phyloP scores from a whole-genome alignment of 75 land plant species.

The Selaginella tamariscina region DNA sequence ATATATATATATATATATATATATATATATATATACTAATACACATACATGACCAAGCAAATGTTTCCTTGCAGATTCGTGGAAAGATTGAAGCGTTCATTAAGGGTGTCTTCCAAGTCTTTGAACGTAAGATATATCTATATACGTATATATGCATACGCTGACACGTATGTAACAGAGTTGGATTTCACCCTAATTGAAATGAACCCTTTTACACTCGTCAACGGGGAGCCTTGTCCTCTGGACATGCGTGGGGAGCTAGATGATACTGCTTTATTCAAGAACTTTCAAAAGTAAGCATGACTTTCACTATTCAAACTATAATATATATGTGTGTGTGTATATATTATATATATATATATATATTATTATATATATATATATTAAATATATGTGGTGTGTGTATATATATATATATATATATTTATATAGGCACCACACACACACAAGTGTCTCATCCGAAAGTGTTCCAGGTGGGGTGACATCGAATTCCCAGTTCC shows the following conservation, averaged over 20 bases:
- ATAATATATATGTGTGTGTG: background rate
- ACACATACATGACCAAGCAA: background rate
- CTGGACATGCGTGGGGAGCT: conserved; percentile 95
- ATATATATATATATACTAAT: background rate
- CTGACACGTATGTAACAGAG: no score
- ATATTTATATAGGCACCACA: no score
- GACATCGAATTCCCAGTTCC: conserved; percentile 84
- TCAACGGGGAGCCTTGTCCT: conserved; percentile 79
- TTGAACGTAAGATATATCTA: conserved; percentile 37
- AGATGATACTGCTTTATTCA: conserved; percentile 94
- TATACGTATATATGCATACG: no score
- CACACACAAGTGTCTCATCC: no score
- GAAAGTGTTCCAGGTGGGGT: conserved; percentile 78
- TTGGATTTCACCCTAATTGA: conserved; percentile 87
- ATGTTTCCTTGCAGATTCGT: conserved; percentile 35
- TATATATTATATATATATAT: background rate
- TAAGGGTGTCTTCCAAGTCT: conserved; percentile 54
- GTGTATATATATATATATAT: no score
- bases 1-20: background rate
- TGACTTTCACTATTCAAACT: background rate
- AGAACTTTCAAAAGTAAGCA: conserved; percentile 84
- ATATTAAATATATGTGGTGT: background rate
- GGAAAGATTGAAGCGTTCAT: conserved; percentile 69
- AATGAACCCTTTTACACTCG: conserved; percentile 93
- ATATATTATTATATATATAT: background rate